A percentile compares a stretch with the other conserved stretches of the same genome.
These are phyloP conservation scores for Blastosporella zonata DNA, from an alignment of 1,284 basidiomycete genomes.

Conservation along the genomic window DNA sequence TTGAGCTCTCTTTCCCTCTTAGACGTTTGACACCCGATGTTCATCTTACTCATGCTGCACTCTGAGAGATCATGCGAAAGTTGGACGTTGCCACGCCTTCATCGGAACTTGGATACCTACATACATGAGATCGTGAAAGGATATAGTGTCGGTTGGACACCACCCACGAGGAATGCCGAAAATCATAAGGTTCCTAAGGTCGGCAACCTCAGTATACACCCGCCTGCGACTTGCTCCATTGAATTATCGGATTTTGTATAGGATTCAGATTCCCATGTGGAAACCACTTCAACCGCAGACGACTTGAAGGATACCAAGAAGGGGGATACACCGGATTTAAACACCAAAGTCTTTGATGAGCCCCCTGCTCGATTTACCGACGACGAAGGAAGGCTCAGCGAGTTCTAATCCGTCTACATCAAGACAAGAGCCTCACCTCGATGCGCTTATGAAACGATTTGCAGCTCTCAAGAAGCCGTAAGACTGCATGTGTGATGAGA, in stretches of 20 bases:
- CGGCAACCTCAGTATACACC: constrained; percentile 10
- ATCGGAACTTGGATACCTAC: constrained; percentile 78
- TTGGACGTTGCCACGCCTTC: constrained; percentile 69
- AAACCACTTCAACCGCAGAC: constrained; percentile 2
- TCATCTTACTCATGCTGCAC: constrained; percentile 7
- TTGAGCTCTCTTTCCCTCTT: constrained; percentile 18
- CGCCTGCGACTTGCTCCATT: not conserved
- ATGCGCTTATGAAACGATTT: constrained; percentile 68
- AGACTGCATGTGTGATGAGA: not conserved
- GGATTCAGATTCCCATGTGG: constrained; percentile 13
- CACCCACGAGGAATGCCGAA: constrained; percentile 34
- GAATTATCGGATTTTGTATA: constrained; percentile 2
- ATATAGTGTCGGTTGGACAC: constrained; percentile 75
- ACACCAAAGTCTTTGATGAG: constrained; percentile 44
- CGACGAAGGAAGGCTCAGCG: constrained; percentile 13
- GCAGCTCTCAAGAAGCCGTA: constrained; percentile 78
- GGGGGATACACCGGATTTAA: constrained; percentile 24
- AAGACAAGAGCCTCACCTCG: constrained; percentile 79
- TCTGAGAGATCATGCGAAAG: constrained; percentile 66
- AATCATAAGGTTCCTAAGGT: constrained; percentile 21
- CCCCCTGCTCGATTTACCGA: constrained; percentile 38
- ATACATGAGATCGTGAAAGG: constrained; percentile 85
- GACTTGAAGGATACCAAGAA: constrained; percentile 18
- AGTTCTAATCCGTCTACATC: constrained; percentile 16
- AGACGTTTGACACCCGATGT: constrained; percentile 1